Base-by-base conservation (phyloP, 2,329 filamentous ascomycete genomes). In the Sporothrix sp. region DNA sequence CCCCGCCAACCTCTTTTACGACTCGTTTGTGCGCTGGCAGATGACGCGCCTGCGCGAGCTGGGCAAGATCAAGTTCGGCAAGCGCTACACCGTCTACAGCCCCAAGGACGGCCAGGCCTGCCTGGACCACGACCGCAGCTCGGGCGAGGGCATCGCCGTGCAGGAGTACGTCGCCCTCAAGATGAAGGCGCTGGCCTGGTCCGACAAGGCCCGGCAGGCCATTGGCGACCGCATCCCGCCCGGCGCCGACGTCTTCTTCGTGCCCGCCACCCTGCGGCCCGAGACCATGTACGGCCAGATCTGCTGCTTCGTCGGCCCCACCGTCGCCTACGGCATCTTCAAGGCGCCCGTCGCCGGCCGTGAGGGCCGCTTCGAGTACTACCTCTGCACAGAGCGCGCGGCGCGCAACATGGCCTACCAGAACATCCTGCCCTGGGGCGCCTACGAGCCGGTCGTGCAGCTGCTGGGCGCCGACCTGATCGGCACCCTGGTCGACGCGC, bases 211-310 rank as follows among this genome's bases (percentile, higher is more conserved):
- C 21, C 79, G 81, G 57, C 78, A 84, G 58, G 71, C 79, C 48
- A 69, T 97, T 52, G 77, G 84, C 64, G 83, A 79, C 57, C 93
- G 91, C 71, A 71, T 97, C 4, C 86, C 91, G 6, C 76, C 82
- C 32, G 81, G 78, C 57, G 84, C 87, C 40, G 85, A 85, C 55
- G 84, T 96, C 51, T 97, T 84, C 71, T 85, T 97, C 61, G 81
- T 97, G 11, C 86, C 93, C 11, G 93, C 93, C 14, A 97, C 93
- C 50, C 77, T 98, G 55, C 55, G 93, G 55, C 88, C 93, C 2
- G 93, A 98, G 74, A 98, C 93, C 32, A 97, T 98, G 91, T 98
- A 97, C 65, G 94, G 94, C 36, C 93, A 97, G 68, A 94, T 83
- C 4, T 94, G 87, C 70, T 95, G 90, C 66, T 98, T 97, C 60